phyloP scores from a whole-genome alignment of 2,329 filamentous ascomycete species.

The Alternaria tenuissima region DNA sequence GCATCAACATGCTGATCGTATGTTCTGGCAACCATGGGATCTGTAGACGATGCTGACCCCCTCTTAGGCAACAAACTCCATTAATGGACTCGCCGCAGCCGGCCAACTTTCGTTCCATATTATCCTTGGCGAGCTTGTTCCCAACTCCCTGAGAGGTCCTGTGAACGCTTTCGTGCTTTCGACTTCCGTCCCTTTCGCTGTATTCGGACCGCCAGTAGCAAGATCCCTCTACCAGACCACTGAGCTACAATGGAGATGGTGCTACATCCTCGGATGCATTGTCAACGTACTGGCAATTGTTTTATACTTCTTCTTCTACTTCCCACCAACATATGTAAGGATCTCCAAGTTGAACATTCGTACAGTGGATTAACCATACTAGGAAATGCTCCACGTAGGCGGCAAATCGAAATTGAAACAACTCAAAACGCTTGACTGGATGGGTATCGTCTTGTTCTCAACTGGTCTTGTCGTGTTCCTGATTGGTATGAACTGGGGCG shows the following conservation, averaged over 20 bases:
- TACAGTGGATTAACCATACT: not conserved
- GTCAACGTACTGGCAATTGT: slow-evolving; percentile 39
- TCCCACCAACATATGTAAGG: slow-evolving; percentile 44
- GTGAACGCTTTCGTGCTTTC: slow-evolving; percentile 48
- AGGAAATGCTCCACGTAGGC: slow-evolving; percentile 47
- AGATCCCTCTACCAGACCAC: slow-evolving; percentile 42
- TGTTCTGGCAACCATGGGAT: not conserved
- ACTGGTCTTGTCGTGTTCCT: slow-evolving; percentile 57
- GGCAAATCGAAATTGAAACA: slow-evolving; percentile 48
- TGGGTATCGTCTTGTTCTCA: slow-evolving; percentile 58
- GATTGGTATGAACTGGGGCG: slow-evolving; percentile 57
- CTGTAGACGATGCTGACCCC: slow-evolving; percentile 5
- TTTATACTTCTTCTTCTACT: slow-evolving; percentile 50
- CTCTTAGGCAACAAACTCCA: slow-evolving; percentile 35
- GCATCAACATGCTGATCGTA: slow-evolving; percentile 43
- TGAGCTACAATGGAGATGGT: slow-evolving; percentile 44
- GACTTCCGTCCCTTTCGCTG: slow-evolving; percentile 41
- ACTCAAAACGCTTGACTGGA: slow-evolving; percentile 55
- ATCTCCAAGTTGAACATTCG: not conserved
- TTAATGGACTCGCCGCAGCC: slow-evolving; percentile 51
- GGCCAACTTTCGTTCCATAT: slow-evolving; percentile 52
- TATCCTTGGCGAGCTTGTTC: slow-evolving; percentile 51
- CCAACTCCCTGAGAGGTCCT: slow-evolving; percentile 41
- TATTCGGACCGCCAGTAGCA: slow-evolving; percentile 43
- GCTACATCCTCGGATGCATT: slow-evolving; percentile 42